A percentile compares a stretch with the other conserved stretches of the same genome.
These are phyloP conservation scores for Solanum verrucosum DNA, from an alignment of 257 asterid species.

Conservation along the genomic window DNA sequence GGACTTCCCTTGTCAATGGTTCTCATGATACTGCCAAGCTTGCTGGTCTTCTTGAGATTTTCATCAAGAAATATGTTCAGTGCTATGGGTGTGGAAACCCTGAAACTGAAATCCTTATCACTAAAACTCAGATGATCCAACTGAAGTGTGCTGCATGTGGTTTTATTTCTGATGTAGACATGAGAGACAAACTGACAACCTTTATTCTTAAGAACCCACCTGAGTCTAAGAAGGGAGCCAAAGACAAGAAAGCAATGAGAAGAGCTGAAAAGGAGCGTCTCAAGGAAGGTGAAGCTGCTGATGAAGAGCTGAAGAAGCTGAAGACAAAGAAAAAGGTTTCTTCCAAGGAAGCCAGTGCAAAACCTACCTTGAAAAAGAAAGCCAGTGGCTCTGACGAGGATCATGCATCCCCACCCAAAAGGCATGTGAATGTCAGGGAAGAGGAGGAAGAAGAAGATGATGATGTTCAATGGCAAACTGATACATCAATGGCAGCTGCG, in stretches of 20 bases:
- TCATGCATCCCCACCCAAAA: constrained; percentile 1
- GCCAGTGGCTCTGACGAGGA: constrained; percentile 17
- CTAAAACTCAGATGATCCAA: constrained; percentile 34
- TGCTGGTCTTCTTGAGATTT: constrained; percentile 30
- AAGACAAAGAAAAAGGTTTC: constrained; percentile 32
- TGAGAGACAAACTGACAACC: constrained; percentile 33
- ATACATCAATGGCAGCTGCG: constrained; percentile 21
- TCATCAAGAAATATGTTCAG: constrained; percentile 35
- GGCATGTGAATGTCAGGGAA: background rate
- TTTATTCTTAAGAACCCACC: constrained; percentile 36
- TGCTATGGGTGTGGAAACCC: constrained; percentile 41
- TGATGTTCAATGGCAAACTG: constrained; percentile 22
- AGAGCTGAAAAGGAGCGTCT: constrained; percentile 37
- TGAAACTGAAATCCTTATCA: constrained; percentile 29
- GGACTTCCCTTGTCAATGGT: constrained; percentile 35
- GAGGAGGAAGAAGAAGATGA: constrained; percentile 9
- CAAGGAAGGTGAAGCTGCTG: constrained; percentile 37
- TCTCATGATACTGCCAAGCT: constrained; percentile 35
- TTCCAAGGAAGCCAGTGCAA: constrained; percentile 16
- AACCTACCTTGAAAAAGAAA: constrained; percentile 17
- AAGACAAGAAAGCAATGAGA: constrained; percentile 31
- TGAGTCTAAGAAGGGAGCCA: constrained; percentile 28
- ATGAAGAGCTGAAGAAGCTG: constrained; percentile 29
- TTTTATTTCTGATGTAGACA: constrained; percentile 34
- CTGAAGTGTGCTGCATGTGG: constrained; percentile 43